Conservation (phyloP, 2,329 filamentous ascomycete genomes). For the Colletotrichum kahawae region DNA sequence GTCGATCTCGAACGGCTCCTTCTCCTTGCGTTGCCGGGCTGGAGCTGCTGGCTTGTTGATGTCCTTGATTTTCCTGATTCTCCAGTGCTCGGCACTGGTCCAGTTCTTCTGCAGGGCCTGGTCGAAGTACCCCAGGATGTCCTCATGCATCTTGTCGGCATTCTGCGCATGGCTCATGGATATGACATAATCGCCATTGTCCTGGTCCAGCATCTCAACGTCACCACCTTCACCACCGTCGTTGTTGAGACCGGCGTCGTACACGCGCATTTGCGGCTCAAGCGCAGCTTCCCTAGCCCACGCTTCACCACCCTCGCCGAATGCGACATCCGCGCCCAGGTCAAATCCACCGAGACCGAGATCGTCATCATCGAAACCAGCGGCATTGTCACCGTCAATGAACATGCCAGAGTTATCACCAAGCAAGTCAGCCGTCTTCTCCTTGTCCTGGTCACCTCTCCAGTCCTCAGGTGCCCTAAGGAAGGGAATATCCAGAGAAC, state of each 20-base stretch:
- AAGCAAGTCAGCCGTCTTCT: constrained; percentile 56
- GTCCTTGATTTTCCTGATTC: constrained; percentile 91
- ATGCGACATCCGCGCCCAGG: constrained; percentile 74
- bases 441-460: constrained; percentile 72
- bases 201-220: constrained; percentile 65
- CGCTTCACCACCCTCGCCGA: constrained; percentile 93
- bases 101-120: constrained; percentile 96
- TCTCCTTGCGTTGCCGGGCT: constrained; percentile 82
- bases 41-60: constrained; percentile 66
- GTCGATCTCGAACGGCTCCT: constrained; percentile 94
- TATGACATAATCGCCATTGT: constrained; percentile 76
- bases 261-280: constrained; percentile 84
- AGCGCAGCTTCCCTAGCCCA: constrained; percentile 92
- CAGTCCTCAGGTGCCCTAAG: constrained; percentile 88
- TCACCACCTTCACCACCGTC: constrained; percentile 58
- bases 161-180: constrained; percentile 70
- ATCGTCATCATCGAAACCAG: constrained; percentile 74
- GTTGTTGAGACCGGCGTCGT: constrained; percentile 65
- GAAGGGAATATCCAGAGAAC: constrained; percentile 88
- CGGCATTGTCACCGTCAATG: constrained; percentile 84
- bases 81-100: constrained; percentile 98
- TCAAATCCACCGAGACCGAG: constrained; percentile 75
- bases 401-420: constrained; percentile 80
- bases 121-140: constrained; percentile 98
- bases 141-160: constrained; percentile 78